Base-by-base conservation (phyloP, 192 early-diverging fungal genomes). In the Coemansia sp. region DNA sequence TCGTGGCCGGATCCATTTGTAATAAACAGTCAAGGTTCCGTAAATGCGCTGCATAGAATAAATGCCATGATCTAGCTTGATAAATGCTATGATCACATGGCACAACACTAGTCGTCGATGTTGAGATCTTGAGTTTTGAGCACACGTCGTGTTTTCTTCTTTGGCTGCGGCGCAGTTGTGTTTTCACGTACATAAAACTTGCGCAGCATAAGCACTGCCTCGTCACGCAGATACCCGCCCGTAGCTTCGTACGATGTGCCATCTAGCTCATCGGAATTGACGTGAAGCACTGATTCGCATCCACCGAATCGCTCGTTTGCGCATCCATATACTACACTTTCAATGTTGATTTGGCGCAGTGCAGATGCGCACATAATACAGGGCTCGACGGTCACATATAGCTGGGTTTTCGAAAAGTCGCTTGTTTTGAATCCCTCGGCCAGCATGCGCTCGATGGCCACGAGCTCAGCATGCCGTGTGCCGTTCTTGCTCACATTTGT, bases 291-390 rank as follows among this genome's bases (percentile, higher is more conserved):
- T 1, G 92, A 92, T n/a, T 94, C 97, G 72, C 93, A 93, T 27
- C 91, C 97, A 24, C 97, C 97, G 82, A 99, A 99, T 55, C 91
- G 85, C 18, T 99, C 96, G 67, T 99, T 99, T 4, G 86, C 84
- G 59, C 91, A 91, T 2, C 97, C 97, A 81, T 87, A 98, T 58
- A 89, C 91, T 9, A 97, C 96, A n/a, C 85, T 74, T n/a, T 88
- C 75, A 9, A 99, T 85, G 2, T 86, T 50, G 8, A 96, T 62
- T 61, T 92, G 90, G 12, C 95, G 71, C 56, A 98, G 69, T 6
- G 96, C 97, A 43, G 92, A 88, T 0, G 94, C 94, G 58, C 96
- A 99, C 97, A 98, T 99, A 4, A 99, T 82, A 70, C 97, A 99
- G 1, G 97, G 96, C 72, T 98, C 97, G 0, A 99, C 94, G 0